Evolutionary conservation across 1,284 basidiomycete genomes (phyloP), one percentile per base, ranked within the genome.

Genomic region (Earliella scabrosa): DNA sequence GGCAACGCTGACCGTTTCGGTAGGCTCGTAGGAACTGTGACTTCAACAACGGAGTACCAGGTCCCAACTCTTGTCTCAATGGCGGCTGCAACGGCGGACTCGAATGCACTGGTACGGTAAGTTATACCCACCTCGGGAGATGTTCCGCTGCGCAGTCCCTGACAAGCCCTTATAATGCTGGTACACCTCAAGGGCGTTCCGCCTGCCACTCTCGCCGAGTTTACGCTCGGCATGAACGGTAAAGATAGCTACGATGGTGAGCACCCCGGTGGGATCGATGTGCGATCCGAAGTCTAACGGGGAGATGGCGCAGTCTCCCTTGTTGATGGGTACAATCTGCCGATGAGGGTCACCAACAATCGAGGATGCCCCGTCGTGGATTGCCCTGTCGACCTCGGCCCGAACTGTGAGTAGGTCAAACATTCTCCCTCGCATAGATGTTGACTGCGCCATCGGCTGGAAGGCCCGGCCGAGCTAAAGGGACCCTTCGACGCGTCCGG

Each of bases 21-120:
- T 35, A 76, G 75, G 78, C 68, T 34, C 77, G 78, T 39, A 74
- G 75, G 26, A 65, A 75, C 54, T 80, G 78, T 59, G 65, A 80
- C 59, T 81, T 81, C 51, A 52, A 57, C 54, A 64, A 56, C 21
- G 21, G 36, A 20, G 73, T 71, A 60, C 67, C 71, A 3, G 77
- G 75, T 6, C 71, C 77, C 2, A 74, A 69, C 51, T 53, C 51
- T 13, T 81, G 79, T 59, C 56, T 72, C 2, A 69, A 71, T 47
- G 79, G 79, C 46, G 76, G 76, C 20, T 78, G 77, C 64, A 76
- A 75, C 51, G 76, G 81, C 23, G 81, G 80, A 32, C 70, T 82
- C 2, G 60, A 67, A 32, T 82, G 80, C 52, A 71, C 69, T 24
- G 77, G 77, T 1, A 77, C 75, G 6, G 39, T 41, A 18, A 41